phyloP scores from a whole-genome alignment of 306 rosid species.

The Clitoria ternatea region DNA sequence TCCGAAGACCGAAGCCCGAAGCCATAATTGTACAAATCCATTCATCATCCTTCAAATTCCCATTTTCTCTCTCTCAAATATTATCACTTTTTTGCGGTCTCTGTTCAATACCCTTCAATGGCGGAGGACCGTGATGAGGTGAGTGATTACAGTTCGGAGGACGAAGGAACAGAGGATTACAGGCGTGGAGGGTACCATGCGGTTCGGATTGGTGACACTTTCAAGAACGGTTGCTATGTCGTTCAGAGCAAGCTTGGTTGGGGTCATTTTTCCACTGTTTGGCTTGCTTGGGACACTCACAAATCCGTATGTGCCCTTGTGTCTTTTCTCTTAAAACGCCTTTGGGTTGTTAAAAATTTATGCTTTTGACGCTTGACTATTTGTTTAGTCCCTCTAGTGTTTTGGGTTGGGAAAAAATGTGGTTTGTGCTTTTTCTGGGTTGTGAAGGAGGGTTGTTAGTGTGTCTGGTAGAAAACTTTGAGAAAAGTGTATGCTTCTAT shows the following conservation, averaged over 20 bases:
- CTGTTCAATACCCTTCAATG: constrained; percentile 41
- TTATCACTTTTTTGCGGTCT: background rate
- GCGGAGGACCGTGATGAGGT: constrained; percentile 63
- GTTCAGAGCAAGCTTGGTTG: constrained; percentile 97
- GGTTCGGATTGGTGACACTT: constrained; percentile 80
- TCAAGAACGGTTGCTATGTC: constrained; percentile 71
- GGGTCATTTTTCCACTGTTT: constrained; percentile 99
- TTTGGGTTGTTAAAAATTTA: background rate
- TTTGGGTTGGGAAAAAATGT: background rate
- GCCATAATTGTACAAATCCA: background rate
- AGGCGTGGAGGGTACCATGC: constrained; percentile 99
- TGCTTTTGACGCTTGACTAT: constrained; percentile 2
- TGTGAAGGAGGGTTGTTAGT: constrained; percentile 10
- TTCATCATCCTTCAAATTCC: background rate
- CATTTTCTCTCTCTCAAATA: background rate
- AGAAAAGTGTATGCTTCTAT: background rate
- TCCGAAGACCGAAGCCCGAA: too few relatives aligned
- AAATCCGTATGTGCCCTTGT: constrained; percentile 29
- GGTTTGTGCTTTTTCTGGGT: background rate
- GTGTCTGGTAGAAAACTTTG: background rate
- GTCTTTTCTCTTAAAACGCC: background rate
- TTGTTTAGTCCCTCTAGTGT: background rate
- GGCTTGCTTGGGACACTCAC: constrained; percentile 95
- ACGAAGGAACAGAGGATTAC: constrained; percentile 95
- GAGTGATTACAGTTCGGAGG: constrained; percentile 90